phyloP scores from a whole-genome alignment of 257 asterid species.

The Salvia rosmarinus region DNA sequence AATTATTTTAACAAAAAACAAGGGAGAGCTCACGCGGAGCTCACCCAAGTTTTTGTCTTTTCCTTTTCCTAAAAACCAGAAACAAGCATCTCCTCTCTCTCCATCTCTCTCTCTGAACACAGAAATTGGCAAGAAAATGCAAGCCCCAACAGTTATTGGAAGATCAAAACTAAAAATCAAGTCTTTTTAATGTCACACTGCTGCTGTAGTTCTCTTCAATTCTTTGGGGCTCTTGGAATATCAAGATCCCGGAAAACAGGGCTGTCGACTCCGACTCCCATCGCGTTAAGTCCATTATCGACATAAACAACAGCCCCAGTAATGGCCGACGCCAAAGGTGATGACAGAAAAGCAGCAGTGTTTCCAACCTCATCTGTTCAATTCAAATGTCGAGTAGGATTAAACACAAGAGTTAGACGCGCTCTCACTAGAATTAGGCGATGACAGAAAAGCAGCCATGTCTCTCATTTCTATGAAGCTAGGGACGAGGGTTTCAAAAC shows the following conservation, averaged over 20 bases:
- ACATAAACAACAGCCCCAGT: conserved; percentile 79
- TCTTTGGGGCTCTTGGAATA: conserved; percentile 60
- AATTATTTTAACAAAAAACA: too few relatives aligned
- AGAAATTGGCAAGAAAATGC: conserved; percentile 21
- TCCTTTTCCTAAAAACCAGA: conserved; percentile 25
- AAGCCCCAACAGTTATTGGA: conserved; percentile 37
- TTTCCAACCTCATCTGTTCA: conserved; percentile 83
- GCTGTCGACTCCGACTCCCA: conserved; percentile 92
- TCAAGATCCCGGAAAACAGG: conserved; percentile 63
- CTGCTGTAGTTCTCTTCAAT: conserved; percentile 27
- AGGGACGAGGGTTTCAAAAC: not conserved
- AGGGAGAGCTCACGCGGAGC: too few relatives aligned
- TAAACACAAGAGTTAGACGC: not conserved
- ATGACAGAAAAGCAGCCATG: too few relatives aligned
- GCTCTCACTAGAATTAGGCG: not conserved
- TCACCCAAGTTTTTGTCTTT: too few relatives aligned
- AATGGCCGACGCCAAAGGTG: conserved; percentile 79
- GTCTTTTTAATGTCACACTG: conserved; percentile 12
- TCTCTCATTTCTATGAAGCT: not conserved
- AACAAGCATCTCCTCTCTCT: conserved; percentile 9
- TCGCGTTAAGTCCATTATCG: conserved; percentile 79
- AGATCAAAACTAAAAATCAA: conserved; percentile 17
- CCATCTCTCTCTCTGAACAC: not conserved
- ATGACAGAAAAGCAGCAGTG: conserved; percentile 78
- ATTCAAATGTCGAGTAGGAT: conserved; percentile 5